Base-by-base conservation (phyloP, 495 filamentous ascomycete genomes). In the Annulohypoxylon bovei region DNA sequence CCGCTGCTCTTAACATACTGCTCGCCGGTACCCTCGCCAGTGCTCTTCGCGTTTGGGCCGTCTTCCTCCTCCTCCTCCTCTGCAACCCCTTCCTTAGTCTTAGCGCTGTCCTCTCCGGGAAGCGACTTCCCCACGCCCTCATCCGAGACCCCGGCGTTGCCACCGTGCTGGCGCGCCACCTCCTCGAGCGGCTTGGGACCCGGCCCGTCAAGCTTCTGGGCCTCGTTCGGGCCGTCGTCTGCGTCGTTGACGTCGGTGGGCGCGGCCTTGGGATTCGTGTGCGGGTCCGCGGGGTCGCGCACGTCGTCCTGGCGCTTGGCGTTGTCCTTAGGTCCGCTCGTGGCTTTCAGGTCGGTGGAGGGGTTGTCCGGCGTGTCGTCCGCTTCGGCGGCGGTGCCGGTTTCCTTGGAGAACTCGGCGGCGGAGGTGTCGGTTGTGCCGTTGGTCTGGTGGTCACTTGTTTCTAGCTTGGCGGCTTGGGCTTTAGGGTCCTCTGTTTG, bases 1-100 rank as follows among this genome's bases (percentile, higher is more conserved):
- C 70, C 68, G 5, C 84, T 88, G 30, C 84, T 83, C 53, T 82
- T 85, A 44, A 86, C 83, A 59, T 84, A 89, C 46, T 85, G 68
- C 75, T 87, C 76, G 12, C 84, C 86, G 2, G 87, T 83, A 1
- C 83, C 86, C 20, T 82, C 70, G 32, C 78, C 79, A 23, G 75
- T 79, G 68, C 75, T 79, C 53, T 77, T 73, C 40, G 81, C 79
- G 54, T 77, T 70, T 16, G 71, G 75, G 1, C 76, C 73, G 7
- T 78, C 64, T 3, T 70, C 73, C 8, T 64, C 67, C 8, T 69
- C 68, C 8, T 40, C 58, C 0, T 20, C 14, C 1, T 6, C n/a
- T 12, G 39, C 55, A 40, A 33, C 61, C 8, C 7, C 46, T 16
- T 54, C 42, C 6, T 20, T 22, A 28, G 46, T 14, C 12, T 65